Percentiles rank a stretch among this genome's conserved stretches.
phyloP scores from a whole-genome alignment of 371 early-diverging fungal genomes.

The Phascolomyces articulosus region DNA sequence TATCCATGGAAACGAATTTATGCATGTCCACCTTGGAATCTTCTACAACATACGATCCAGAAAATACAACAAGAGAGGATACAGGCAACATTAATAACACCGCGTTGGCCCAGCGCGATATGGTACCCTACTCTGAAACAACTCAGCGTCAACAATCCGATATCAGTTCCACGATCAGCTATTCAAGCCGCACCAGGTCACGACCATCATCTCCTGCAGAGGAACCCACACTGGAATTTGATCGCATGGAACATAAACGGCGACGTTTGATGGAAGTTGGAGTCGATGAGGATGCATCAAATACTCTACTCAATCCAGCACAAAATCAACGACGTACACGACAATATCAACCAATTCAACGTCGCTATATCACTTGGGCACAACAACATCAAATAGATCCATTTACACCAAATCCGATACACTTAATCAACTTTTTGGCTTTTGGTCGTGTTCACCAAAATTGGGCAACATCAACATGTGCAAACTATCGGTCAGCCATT shows the following conservation, averaged over 20 bases:
- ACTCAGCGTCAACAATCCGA: constrained; percentile 2
- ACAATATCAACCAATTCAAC: not conserved
- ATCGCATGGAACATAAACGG: constrained; percentile 15
- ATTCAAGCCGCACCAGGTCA: not conserved
- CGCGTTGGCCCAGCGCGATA: constrained; percentile 24
- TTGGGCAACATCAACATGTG: constrained; percentile 9
- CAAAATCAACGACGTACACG: not conserved
- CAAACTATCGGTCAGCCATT: constrained; percentile 11
- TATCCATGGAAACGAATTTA: not conserved
- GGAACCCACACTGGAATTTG: constrained; percentile 7
- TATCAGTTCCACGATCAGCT: not conserved
- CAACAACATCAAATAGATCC: not conserved
- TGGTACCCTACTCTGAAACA: constrained; percentile 18
- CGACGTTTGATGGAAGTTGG: not conserved
- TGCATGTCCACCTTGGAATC: constrained; percentile 19
- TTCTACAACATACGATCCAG: constrained; percentile 2
- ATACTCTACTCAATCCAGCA: not conserved
- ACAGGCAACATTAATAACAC: constrained; percentile 21
- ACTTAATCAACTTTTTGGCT: constrained; percentile 16
- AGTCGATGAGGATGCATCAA: not conserved
- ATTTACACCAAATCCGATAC: not conserved
- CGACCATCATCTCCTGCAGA: not conserved
- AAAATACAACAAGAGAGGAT: not conserved
- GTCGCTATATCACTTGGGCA: not conserved
- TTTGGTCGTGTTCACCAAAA: not conserved